Percentiles rank a stretch among this genome's conserved stretches.
phyloP scores from a whole-genome alignment of 1,139 yeast species.

The Schwanniomyces etchellsii region DNA sequence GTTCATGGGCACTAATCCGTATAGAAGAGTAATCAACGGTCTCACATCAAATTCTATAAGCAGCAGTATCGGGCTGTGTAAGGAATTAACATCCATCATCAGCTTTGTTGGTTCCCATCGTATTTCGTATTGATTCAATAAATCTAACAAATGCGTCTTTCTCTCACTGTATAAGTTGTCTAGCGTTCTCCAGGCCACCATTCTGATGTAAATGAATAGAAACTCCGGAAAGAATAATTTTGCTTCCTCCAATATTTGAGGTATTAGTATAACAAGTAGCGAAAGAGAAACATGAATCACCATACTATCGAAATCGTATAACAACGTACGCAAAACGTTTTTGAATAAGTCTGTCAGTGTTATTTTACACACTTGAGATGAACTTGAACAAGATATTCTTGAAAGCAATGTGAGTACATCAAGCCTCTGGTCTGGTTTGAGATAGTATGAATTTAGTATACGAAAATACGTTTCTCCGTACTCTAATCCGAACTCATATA shows the following conservation, averaged over 20 bases:
- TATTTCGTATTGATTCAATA: neutral
- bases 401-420: neutral
- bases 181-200: neutral
- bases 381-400: neutral
- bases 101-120: neutral
- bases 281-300: neutral
- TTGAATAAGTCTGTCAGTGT: neutral
- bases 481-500: slow-evolving; percentile 33
- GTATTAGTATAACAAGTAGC: neutral
- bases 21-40: neutral
- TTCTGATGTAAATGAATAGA: neutral
- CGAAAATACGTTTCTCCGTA: neutral
- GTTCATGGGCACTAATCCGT: neutral
- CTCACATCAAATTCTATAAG: no score
- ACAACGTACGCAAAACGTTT: neutral
- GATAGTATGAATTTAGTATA: neutral
- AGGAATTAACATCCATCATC: neutral
- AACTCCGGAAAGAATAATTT: neutral
- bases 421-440: neutral
- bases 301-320: neutral
- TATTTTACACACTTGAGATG: neutral
- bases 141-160: neutral
- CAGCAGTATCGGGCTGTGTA: no score
- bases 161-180: neutral
- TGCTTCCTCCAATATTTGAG: neutral